phyloP scores from a whole-genome alignment of 495 filamentous ascomycete species.

The Hypoxylon fragiforme region DNA sequence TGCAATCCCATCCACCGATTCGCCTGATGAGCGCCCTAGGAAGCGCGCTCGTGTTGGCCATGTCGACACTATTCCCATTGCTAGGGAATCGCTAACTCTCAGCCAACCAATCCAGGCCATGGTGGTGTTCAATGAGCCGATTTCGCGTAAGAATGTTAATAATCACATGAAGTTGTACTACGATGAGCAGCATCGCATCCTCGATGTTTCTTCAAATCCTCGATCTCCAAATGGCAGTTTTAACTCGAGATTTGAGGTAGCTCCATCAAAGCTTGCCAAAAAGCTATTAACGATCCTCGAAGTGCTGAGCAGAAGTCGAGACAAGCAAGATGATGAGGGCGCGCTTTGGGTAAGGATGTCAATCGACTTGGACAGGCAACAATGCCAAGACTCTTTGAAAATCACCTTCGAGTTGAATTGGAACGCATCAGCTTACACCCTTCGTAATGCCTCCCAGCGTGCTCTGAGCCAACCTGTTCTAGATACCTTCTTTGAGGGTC shows the following conservation, averaged over 20 bases:
- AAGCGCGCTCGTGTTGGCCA: constrained; percentile 16
- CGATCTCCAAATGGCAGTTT: constrained; percentile 11
- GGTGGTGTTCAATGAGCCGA: not conserved
- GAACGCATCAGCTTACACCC: constrained; percentile 21
- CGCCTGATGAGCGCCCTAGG: constrained; percentile 6
- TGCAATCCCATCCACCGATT: constrained; percentile 8
- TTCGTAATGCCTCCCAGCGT: constrained; percentile 22
- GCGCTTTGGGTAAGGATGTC: constrained; percentile 22
- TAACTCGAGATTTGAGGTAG: constrained; percentile 4
- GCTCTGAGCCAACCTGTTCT: constrained; percentile 25
- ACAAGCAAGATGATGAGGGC: constrained; percentile 17
- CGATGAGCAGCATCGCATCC: not conserved
- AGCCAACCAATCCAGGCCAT: not conserved
- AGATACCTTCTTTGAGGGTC: constrained; percentile 30
- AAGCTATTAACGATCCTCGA: not conserved
- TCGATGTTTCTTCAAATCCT: constrained; percentile 4
- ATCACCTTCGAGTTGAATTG: constrained; percentile 31
- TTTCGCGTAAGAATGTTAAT: constrained; percentile 7
- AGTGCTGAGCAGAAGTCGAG: constrained; percentile 14
- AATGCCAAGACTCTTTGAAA: constrained; percentile 12
- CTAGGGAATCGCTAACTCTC: constrained; percentile 1
- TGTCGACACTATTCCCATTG: constrained; percentile 17
- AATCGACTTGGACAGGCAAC: constrained; percentile 10
- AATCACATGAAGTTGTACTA: constrained; percentile 2
- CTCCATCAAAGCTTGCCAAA: not conserved